Conservation (phyloP, 495 filamentous ascomycete species). For the Podospora pseudopauciseta region DNA sequence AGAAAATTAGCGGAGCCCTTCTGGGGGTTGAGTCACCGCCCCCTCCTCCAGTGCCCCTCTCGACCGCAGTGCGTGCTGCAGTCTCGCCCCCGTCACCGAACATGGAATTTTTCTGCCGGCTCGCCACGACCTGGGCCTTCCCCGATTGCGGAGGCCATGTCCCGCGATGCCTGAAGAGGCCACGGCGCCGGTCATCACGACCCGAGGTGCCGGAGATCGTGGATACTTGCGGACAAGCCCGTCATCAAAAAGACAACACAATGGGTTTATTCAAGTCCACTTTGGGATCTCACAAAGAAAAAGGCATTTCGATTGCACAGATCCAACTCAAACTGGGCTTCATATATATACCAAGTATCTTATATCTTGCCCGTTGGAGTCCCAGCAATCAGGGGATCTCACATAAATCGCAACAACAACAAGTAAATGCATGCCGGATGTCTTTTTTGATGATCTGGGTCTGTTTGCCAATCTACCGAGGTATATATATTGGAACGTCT, state of each 20-base stretch:
- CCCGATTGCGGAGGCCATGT: background rate
- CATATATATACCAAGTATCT: background rate
- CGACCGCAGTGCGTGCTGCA: background rate
- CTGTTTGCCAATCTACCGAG: background rate
- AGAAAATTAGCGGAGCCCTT: background rate
- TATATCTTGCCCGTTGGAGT: background rate
- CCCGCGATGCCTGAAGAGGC: background rate
- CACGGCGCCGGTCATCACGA: background rate
- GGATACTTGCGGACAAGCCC: background rate
- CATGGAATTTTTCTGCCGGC: background rate
- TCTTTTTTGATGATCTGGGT: background rate
- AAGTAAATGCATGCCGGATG: background rate
- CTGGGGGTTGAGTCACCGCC: slow-evolving; percentile 1
- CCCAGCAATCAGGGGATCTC: background rate
- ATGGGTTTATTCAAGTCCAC: background rate
- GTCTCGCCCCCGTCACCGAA: background rate
- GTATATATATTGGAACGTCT: background rate
- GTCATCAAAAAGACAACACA: background rate
- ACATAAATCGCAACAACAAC: background rate
- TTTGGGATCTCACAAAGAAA: background rate
- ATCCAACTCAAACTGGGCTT: background rate
- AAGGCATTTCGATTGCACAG: background rate
- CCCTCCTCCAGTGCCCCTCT: background rate
- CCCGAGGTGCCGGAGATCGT: background rate
- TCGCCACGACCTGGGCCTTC: background rate